A percentile compares a stretch with the other conserved stretches of the same genome.
phyloP scores from a whole-genome alignment of 805 yeast species.

The Teunomyces pallodes region DNA sequence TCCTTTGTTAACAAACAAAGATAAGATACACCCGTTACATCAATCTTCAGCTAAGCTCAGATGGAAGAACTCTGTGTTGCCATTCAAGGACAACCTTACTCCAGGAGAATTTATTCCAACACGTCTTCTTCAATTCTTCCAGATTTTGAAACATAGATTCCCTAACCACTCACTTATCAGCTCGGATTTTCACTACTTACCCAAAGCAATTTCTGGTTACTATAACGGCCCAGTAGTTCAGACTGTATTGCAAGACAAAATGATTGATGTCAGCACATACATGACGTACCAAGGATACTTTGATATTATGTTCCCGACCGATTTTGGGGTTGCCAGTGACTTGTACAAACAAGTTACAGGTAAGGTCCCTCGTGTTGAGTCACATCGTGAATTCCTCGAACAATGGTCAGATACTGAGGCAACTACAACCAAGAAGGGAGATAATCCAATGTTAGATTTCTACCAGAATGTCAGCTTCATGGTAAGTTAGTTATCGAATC shows the following conservation, averaged over 20 bases:
- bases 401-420: conserved; percentile 69
- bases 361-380: conserved; percentile 48
- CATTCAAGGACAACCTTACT: conserved; percentile 64
- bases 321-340: conserved; percentile 60
- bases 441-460: conserved; percentile 78
- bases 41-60: conserved; percentile 44
- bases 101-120: conserved; percentile 85
- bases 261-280: conserved; percentile 69
- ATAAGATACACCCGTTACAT: conserved; percentile 56
- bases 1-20: conserved; percentile 29
- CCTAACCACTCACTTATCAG: conserved; percentile 75
- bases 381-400: conserved; percentile 63
- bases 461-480: conserved; percentile 73
- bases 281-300: conserved; percentile 85
- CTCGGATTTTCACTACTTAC: conserved; percentile 60
- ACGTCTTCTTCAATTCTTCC: conserved; percentile 61
- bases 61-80: conserved; percentile 52
- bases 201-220: conserved; percentile 51
- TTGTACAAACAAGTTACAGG: conserved; percentile 65
- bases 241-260: conserved; percentile 62
- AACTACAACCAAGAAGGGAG: conserved; percentile 73
- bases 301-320: conserved; percentile 85
- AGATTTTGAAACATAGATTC: conserved; percentile 58
- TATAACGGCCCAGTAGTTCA: conserved; percentile 78
- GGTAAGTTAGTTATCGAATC: conserved; percentile 31